These are phyloP conservation scores for Hibiscus mutabilis DNA, from an alignment of 345 rosid species.

Conservation along the genomic window DNA sequence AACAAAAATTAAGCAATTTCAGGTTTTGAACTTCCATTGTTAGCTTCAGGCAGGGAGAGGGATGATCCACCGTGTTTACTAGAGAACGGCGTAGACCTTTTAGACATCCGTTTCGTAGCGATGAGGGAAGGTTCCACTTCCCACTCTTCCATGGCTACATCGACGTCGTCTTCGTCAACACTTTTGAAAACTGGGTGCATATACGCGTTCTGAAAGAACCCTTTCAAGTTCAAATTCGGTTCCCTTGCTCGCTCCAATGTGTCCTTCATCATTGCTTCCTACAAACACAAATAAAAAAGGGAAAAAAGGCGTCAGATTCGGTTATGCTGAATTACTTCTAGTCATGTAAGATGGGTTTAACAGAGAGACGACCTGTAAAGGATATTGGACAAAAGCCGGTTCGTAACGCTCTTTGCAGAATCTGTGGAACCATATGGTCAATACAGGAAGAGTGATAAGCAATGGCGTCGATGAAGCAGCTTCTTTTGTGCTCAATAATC, in stretches of 20 bases:
- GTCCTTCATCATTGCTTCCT: slow-evolving; percentile 96
- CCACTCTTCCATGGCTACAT: slow-evolving; percentile 32
- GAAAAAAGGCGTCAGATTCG: background rate
- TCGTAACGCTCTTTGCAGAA: slow-evolving; percentile 84
- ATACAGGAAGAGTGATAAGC: slow-evolving; percentile 66
- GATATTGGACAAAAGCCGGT: slow-evolving; percentile 68
- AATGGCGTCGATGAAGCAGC: slow-evolving; percentile 91
- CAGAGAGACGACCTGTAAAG: slow-evolving; percentile 52
- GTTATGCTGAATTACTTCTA: background rate
- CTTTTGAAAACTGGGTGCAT: slow-evolving; percentile 66
- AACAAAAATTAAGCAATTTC: background rate
- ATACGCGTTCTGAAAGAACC: slow-evolving; percentile 64
- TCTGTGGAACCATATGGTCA: slow-evolving; percentile 73
- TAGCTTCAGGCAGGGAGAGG: background rate
- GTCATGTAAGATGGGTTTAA: background rate
- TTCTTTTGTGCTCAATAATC: slow-evolving; percentile 69
- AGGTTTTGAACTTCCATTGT: background rate
- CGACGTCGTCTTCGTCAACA: slow-evolving; percentile 37
- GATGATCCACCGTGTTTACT: slow-evolving; percentile 30
- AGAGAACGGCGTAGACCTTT: slow-evolving; percentile 29
- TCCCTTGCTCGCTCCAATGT: slow-evolving; percentile 75
- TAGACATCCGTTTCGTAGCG: slow-evolving; percentile 59
- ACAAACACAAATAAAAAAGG: background rate
- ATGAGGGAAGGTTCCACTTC: slow-evolving; percentile 43
- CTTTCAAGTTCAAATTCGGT: slow-evolving; percentile 71